Base-by-base conservation (phyloP, 768 basidiomycete species). In the Mycena galericulata region DNA sequence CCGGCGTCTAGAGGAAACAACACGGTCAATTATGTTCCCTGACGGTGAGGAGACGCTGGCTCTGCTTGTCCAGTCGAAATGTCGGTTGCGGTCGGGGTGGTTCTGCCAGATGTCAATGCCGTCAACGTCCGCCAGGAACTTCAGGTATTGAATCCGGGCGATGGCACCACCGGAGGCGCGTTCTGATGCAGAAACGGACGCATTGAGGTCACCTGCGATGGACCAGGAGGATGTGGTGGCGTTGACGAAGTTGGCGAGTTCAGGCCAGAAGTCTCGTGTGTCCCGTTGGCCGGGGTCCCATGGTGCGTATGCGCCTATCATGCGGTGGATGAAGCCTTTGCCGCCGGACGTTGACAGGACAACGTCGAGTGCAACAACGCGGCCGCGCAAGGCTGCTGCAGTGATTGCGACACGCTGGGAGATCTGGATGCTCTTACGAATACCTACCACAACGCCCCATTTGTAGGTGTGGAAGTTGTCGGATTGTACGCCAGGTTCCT, bases 221-320 rank as follows among this genome's bases (percentile, higher is more conserved):
- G 64, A 41, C 64, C 64, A 65, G 1, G 64, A 65, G 0, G 56
- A 30, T 7, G 26, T 26, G 0, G 54, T 64, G 2, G 1, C 5
- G 22, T 47, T 11, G 12, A 34, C n/a, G 1, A 62, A 22, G 0
- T 32, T 14, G 0, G 41, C 54, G 10, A 62, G 12, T 0, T 15
- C 49, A 1, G 60, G 38, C 60, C 60, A 51, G 38, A 62, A 62
- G 1, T 62, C 1, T 67, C 72, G 0, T 65, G 74, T 53, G 73
- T 78, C n/a, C 74, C 55, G 46, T 0, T n/a, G 60, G 11, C 75
- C 75, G 12, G 76, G 77, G 46, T 78, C 72, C 75, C 74, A 78
- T 1, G 75, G 77, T 0, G 76, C 75, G 51, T 78, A 78, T 17
- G 58, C 70, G 1, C 68, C 76, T 30, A 77, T 67, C 14, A 78